A percentile compares a stretch with the other conserved stretches of the same genome.
Conservation (phyloP, 345 rosid species). For the Eucalyptus leucophloia region DNA sequence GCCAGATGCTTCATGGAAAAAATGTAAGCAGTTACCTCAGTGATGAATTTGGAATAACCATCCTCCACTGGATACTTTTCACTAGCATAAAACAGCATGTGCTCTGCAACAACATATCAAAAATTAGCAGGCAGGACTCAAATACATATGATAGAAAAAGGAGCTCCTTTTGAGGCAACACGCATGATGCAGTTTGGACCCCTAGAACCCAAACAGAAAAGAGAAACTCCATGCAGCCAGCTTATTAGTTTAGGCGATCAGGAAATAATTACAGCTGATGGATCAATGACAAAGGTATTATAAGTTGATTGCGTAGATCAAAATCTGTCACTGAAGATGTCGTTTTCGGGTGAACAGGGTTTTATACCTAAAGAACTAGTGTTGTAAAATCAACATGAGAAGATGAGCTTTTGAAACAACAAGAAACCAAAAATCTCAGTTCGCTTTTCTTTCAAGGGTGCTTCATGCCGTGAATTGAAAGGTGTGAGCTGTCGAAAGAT, state of each 20-base stretch:
- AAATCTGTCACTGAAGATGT: not conserved
- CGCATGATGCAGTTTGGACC: not conserved
- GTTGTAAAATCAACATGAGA: not conserved
- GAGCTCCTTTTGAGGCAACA: not conserved
- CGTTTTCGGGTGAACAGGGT: not conserved
- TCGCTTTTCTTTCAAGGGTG: too few species aligned
- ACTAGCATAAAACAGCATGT: slow-evolving; percentile 91
- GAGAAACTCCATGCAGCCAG: not conserved
- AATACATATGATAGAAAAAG: not conserved
- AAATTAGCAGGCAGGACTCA: not conserved
- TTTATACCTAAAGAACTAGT: not conserved
- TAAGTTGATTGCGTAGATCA: not conserved
- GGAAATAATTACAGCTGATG: not conserved
- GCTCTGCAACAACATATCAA: slow-evolving; percentile 38
- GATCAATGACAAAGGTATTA: not conserved
- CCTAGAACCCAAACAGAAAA: not conserved
- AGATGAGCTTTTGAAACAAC: not conserved
- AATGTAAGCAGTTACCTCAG: slow-evolving; percentile 34
- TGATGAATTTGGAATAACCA: slow-evolving; percentile 67
- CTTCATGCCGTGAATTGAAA: not conserved
- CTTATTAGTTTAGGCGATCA: not conserved
- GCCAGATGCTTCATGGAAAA: not conserved
- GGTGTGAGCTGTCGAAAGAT: not conserved
- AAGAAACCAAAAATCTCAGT: not conserved
- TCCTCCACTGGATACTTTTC: slow-evolving; percentile 83